phyloP scores from a whole-genome alignment of 441 rosid species.

The Arabidopsis lyrata region DNA sequence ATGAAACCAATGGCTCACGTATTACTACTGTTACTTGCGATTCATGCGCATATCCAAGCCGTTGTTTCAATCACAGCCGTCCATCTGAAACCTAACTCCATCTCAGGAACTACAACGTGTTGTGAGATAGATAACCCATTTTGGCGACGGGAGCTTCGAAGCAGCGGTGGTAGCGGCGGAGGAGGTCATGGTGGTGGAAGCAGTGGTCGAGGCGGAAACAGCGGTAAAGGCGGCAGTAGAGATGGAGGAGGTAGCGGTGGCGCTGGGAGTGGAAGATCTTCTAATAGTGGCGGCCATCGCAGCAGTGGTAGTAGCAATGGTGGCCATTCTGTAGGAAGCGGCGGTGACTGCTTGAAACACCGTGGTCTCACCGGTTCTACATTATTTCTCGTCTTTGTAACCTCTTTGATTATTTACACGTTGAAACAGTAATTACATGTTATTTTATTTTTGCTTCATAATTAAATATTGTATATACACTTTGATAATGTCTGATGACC shows the following conservation, averaged over 20 bases:
- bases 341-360: constrained; percentile 27
- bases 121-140: not conserved
- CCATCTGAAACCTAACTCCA: constrained; percentile 11
- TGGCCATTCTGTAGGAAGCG: constrained; percentile 1
- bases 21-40: constrained; percentile 23
- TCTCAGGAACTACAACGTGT: not conserved
- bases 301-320: constrained; percentile 3
- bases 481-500: not conserved
- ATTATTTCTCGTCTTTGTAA: constrained; percentile 1
- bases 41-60: constrained; percentile 22
- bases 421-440: not conserved
- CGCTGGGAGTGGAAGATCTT: not conserved
- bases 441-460: not conserved
- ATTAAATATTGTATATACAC: constrained; percentile 10
- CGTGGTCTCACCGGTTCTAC: not conserved
- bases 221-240: not conserved
- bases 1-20: constrained; percentile 7
- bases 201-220: not conserved
- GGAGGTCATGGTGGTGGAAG: not conserved
- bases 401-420: constrained; percentile 16
- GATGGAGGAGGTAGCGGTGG: not conserved
- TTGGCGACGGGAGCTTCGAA: constrained; percentile 35
- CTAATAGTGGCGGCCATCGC: not conserved
- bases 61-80: constrained; percentile 7
- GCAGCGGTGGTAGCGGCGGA: constrained; percentile 33